Conservation (phyloP, 352 stramenopile species). For the Phytophthora chlamydospora region DNA sequence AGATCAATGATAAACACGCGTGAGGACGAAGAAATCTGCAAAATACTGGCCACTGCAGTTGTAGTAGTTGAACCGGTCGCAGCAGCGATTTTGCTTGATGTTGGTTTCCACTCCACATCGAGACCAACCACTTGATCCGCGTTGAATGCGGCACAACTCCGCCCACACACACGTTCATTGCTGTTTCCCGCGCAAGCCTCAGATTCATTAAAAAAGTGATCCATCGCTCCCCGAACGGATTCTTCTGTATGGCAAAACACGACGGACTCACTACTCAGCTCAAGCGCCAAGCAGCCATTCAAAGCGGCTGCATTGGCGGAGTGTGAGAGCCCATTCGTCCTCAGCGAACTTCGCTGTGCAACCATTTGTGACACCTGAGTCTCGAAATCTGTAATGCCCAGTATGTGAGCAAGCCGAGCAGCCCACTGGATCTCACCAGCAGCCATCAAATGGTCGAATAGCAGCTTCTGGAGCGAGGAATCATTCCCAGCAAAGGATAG, state of each 20-base stretch:
- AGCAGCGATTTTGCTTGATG: constrained; percentile 44
- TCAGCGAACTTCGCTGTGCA: constrained; percentile 17
- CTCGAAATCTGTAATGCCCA: constrained; percentile 55
- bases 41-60: constrained; percentile 57
- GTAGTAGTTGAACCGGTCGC: constrained; percentile 25
- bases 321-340: constrained; percentile 16
- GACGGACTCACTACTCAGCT: constrained; percentile 27
- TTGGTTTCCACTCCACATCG: constrained; percentile 79
- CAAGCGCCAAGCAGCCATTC: constrained; percentile 44
- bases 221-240: constrained; percentile 29
- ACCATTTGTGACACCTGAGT: constrained; percentile 23
- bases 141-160: constrained; percentile 5
- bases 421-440: constrained; percentile 50
- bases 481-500: constrained; percentile 73
- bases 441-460: constrained; percentile 54
- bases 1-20: constrained; percentile 70
- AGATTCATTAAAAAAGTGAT: constrained; percentile 35
- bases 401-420: constrained; percentile 40
- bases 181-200: background rate
- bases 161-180: background rate
- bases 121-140: constrained; percentile 47
- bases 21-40: constrained; percentile 59
- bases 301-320: constrained; percentile 31
- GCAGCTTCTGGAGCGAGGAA: constrained; percentile 44
- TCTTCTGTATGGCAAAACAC: constrained; percentile 54